These are phyloP conservation scores for Suhomyces ambrosiae DNA, from an alignment of 1,139 yeast genomes.

Conservation along the genomic window DNA sequence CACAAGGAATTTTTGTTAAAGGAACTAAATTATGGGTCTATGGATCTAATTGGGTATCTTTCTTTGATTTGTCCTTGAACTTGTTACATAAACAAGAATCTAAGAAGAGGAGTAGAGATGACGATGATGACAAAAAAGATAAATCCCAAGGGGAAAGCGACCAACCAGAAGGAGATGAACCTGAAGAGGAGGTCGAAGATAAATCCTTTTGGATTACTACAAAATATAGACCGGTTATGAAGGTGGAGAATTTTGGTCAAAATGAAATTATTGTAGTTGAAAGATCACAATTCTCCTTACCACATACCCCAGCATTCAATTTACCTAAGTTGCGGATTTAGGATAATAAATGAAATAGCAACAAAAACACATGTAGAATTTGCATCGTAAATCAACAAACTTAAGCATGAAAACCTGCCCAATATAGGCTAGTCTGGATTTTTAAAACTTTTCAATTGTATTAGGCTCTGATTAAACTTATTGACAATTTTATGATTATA, in stretches of 20 bases:
- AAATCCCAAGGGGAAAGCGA: conserved; percentile 31
- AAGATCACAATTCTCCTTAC: conserved; percentile 66
- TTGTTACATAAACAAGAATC: conserved; percentile 34
- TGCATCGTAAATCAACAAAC: no score
- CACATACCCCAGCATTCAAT: conserved; percentile 75
- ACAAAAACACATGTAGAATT: no score
- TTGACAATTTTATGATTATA: neutral
- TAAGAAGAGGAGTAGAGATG: conserved; percentile 65
- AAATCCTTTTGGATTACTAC: conserved; percentile 74
- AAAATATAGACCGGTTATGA: conserved; percentile 74
- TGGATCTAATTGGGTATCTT: conserved; percentile 85
- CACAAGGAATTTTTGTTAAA: conserved; percentile 67
- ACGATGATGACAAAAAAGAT: conserved; percentile 47
- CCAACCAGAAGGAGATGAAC: conserved; percentile 18
- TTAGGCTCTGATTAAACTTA: neutral
- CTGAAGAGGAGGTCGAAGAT: conserved; percentile 14
- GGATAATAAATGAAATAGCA: conserved; percentile 1
- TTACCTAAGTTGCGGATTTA: conserved; percentile 64
- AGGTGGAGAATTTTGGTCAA: conserved; percentile 57
- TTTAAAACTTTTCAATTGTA: no score
- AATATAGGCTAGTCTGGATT: no score
- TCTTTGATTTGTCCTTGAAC: conserved; percentile 66
- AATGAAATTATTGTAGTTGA: conserved; percentile 73
- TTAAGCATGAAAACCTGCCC: neutral
- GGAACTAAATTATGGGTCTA: conserved; percentile 66